phyloP scores from a whole-genome alignment of 495 filamentous ascomycete genomes.

The Penicillium goetzii region DNA sequence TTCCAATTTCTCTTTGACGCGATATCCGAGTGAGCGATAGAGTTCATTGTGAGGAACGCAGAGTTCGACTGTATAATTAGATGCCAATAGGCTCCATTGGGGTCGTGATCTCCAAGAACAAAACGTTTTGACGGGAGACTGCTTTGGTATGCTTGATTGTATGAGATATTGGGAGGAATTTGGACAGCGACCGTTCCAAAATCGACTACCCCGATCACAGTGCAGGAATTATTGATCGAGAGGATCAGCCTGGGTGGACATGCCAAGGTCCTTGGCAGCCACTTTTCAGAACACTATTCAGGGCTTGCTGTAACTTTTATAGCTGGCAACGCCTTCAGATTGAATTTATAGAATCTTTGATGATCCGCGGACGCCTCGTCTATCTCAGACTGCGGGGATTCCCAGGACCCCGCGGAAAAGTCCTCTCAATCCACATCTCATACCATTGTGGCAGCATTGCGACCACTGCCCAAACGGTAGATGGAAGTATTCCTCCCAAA shows the following conservation, averaged over 20 bases:
- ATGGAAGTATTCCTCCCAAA: too few relatives aligned
- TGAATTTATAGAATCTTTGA: not conserved
- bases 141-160: not conserved
- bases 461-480: too few relatives aligned
- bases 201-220: not conserved
- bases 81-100: not conserved
- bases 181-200: not conserved
- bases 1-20: constrained; percentile 3
- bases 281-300: not conserved
- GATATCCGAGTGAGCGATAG: constrained; percentile 9
- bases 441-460: too few relatives aligned
- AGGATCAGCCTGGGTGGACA: not conserved
- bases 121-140: not conserved
- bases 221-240: not conserved
- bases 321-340: not conserved
- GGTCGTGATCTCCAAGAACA: not conserved
- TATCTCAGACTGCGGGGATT: not conserved
- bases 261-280: not conserved
- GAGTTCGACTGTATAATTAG: not conserved
- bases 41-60: not conserved
- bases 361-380: too few relatives aligned
- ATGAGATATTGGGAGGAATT: not conserved
- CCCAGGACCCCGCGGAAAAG: not conserved
- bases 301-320: not conserved
- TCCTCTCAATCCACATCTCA: not conserved